phyloP scores from a whole-genome alignment of 805 yeast genomes.

The Komagataella ulmi region DNA sequence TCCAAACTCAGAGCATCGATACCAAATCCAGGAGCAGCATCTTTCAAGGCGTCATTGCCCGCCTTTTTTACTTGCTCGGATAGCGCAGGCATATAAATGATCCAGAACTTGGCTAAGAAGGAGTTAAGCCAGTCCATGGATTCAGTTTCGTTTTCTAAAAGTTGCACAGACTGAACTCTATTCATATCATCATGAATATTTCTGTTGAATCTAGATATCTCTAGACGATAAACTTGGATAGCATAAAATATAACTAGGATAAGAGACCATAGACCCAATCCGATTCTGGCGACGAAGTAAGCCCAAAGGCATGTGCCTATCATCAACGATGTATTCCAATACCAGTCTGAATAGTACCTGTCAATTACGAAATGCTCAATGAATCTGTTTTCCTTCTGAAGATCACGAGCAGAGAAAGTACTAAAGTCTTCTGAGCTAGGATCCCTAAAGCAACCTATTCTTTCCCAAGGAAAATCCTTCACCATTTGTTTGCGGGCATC shows the following conservation, averaged over 20 bases:
- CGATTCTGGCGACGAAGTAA: constrained; percentile 50
- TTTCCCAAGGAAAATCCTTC: constrained; percentile 19
- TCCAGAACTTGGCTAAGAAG: constrained; percentile 74
- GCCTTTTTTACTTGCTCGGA: constrained; percentile 60
- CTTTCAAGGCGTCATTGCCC: constrained; percentile 57
- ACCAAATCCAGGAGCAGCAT: constrained; percentile 73
- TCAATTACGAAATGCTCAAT: constrained; percentile 52
- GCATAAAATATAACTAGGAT: constrained; percentile 45
- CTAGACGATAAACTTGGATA: constrained; percentile 56
- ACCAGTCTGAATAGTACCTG: constrained; percentile 59
- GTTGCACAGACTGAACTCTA: constrained; percentile 48
- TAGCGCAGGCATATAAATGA: constrained; percentile 76
- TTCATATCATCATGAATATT: constrained; percentile 66
- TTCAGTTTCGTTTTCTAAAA: constrained; percentile 49
- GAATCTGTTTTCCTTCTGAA: constrained; percentile 14
- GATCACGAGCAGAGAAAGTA: constrained; percentile 2
- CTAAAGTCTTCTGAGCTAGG: constrained; percentile 7
- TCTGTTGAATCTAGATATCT: constrained; percentile 63
- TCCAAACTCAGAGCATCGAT: constrained; percentile 62
- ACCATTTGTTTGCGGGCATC: background rate
- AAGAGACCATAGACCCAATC: constrained; percentile 54
- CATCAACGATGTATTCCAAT: constrained; percentile 51
- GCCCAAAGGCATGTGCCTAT: constrained; percentile 63
- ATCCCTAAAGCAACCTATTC: constrained; percentile 19
- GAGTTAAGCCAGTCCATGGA: constrained; percentile 76